Evolutionary conservation across 306 rosid species (phyloP).

Genomic region (cucumber (Cucumis sativus)): DNA sequence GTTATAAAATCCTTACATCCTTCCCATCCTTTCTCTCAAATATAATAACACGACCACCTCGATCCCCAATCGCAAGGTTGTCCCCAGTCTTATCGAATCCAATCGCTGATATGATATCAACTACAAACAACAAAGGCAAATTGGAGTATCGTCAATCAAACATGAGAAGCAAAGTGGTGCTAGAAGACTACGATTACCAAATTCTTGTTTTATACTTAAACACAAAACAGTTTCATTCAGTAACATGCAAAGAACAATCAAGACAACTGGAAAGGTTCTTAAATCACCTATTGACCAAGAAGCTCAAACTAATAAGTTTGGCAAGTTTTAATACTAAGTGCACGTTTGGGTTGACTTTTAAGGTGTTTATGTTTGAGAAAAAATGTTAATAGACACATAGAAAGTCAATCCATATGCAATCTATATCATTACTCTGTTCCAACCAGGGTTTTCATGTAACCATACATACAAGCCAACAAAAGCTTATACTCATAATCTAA

Average conservation of each 20-base stretch:
- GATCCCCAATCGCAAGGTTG: slow-evolving; percentile 62
- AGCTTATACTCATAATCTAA: too few species aligned
- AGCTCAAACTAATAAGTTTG: background rate
- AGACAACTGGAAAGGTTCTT: too few species aligned
- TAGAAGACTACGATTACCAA: background rate
- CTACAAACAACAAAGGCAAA: slow-evolving; percentile 17
- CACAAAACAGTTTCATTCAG: background rate
- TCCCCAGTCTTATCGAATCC: slow-evolving; percentile 56
- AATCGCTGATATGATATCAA: slow-evolving; percentile 38
- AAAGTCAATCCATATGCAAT: too few species aligned
- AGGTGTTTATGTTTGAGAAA: too few species aligned
- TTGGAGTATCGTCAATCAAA: background rate
- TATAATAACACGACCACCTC: slow-evolving; percentile 56
- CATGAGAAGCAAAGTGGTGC: background rate
- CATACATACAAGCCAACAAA: too few species aligned
- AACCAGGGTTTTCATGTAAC: too few species aligned
- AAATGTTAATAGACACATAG: background rate
- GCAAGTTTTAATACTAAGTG: too few species aligned
- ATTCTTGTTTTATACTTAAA: background rate
- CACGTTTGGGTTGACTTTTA: too few species aligned
- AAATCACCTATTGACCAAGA: background rate
- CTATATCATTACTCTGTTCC: too few species aligned
- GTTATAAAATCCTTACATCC: slow-evolving; percentile 29
- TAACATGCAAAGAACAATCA: background rate
- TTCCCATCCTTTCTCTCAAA: slow-evolving; percentile 37